Evolutionary conservation across 257 asterid genomes (phyloP), one percentile per base, ranked within the genome.

Genomic region (Plantago ovata): DNA sequence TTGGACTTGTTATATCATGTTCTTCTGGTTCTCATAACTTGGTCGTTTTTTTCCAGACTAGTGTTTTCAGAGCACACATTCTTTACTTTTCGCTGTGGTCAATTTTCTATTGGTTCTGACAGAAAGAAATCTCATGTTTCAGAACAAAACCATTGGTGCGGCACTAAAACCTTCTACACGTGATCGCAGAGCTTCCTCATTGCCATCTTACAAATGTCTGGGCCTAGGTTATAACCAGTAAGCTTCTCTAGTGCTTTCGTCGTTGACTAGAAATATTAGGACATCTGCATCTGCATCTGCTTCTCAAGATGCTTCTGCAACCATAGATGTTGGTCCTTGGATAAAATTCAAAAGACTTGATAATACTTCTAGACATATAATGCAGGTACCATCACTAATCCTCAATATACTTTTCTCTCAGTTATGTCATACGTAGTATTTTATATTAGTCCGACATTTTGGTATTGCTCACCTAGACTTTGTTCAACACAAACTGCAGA

Each of bases 341-440:
- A 75, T 91, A 69, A 91, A 91, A 74, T 87, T 91, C 79, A 91
- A 87, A 82, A 79, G 96, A 72, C 96, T 81, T 11, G 95, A 91
- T 75, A 91, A 91, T 84, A 91, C 95, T 51, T 93, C 96, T 42
- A 80, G 90, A 70, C 87, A 91, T 77, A 91, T 91, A 69, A 91
- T 91, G 98, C 94, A 87, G 95, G 98, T 77, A 76, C 24, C 21
- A 13, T 61, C 59, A 54, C 15, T 59, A 28, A 28, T 28, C 4
- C 36, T 28, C 36, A 28, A 3, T 28, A 3, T 24, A 4, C 11
- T 20, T 53, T 45, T 51, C 24, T 53, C 21, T 41, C 42, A 21
- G 33, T 20, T 45, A 43, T 41, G 56, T 42, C 13, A 18, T 39
- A n/a, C n/a, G n/a, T n/a, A n/a, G n/a, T n/a, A 15, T 58, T 56